phyloP scores from a whole-genome alignment of 2,329 filamentous ascomycete species.

The Dissoconium aciculare region DNA sequence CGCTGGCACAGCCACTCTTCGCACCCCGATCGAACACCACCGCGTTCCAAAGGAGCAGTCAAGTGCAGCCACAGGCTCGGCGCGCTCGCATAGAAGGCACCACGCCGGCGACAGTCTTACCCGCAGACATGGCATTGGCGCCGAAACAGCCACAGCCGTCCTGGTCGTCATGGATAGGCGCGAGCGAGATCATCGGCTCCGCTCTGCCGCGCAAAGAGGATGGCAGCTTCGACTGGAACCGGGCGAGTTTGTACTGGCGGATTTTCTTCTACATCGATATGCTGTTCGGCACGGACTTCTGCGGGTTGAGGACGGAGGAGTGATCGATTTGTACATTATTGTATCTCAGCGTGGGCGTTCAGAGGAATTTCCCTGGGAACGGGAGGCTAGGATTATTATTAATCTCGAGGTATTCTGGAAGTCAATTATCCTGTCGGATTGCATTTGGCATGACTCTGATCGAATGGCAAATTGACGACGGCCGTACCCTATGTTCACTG shows the following conservation, averaged over 20 bases:
- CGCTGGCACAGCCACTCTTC: neutral
- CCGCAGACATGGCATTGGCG: constrained; percentile 33
- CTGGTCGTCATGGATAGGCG: constrained; percentile 26
- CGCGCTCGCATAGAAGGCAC: constrained; percentile 23
- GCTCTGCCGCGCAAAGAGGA: constrained; percentile 57
- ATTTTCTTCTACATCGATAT: constrained; percentile 44
- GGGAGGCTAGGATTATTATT: too few species aligned
- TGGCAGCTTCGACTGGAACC: constrained; percentile 64
- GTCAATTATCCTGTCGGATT: too few species aligned
- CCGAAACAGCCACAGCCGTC: constrained; percentile 28
- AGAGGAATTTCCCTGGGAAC: too few species aligned
- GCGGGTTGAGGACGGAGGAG: constrained; percentile 39
- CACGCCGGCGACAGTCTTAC: constrained; percentile 27
- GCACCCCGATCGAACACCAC: neutral
- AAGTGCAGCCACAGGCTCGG: constrained; percentile 11
- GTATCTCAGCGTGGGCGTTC: too few species aligned
- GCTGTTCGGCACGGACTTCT: constrained; percentile 45
- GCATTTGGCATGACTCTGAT: too few species aligned
- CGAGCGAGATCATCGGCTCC: constrained; percentile 52
- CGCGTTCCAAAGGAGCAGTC: constrained; percentile 1
- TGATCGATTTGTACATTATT: too few species aligned
- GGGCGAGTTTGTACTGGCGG: constrained; percentile 45
- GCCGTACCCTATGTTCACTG: too few species aligned
- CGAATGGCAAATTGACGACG: too few species aligned
- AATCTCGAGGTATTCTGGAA: too few species aligned